Percentiles rank a stretch among this genome's conserved stretches.
These are phyloP conservation scores for Skeletonema potamos DNA, from an alignment of 108 stramenopile genomes.

Conservation along the genomic window DNA sequence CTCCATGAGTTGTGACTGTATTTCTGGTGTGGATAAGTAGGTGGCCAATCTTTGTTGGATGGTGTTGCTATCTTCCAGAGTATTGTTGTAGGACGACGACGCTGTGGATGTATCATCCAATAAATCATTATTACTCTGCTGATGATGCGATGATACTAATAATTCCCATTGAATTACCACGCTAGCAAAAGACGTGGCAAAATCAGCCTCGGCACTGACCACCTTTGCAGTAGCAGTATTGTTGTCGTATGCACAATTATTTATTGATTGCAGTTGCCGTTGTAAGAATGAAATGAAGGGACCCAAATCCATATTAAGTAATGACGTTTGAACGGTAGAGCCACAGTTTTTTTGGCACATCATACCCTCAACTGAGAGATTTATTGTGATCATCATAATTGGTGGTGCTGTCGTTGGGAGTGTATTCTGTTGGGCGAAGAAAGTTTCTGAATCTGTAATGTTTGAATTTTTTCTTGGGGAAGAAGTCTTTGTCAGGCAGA, in stretches of 20 bases:
- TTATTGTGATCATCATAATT: constrained; percentile 7
- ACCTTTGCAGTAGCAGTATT: neutral
- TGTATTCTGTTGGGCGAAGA: no score
- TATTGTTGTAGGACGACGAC: no score
- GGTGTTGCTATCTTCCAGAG: neutral
- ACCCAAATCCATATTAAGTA: constrained; percentile 26
- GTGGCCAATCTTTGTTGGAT: constrained; percentile 7
- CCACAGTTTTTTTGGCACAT: constrained; percentile 96
- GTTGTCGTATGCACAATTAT: neutral
- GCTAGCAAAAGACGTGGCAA: constrained; percentile 28
- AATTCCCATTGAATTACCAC: constrained; percentile 7
- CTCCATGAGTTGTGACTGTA: neutral
- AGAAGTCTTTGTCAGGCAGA: no score
- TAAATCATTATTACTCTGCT: neutral
- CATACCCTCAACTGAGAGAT: constrained; percentile 82
- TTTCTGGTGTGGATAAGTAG: neutral
- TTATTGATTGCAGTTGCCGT: neutral
- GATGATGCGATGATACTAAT: neutral
- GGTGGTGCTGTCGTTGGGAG: no score
- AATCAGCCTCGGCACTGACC: constrained; percentile 25
- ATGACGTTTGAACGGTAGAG: constrained; percentile 48
- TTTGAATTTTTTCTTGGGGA: no score
- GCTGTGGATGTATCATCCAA: constrained; percentile 4
- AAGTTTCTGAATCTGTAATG: no score
- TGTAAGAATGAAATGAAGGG: neutral